phyloP scores from a whole-genome alignment of 768 basidiomycete genomes.

The Lactarius quietus region DNA sequence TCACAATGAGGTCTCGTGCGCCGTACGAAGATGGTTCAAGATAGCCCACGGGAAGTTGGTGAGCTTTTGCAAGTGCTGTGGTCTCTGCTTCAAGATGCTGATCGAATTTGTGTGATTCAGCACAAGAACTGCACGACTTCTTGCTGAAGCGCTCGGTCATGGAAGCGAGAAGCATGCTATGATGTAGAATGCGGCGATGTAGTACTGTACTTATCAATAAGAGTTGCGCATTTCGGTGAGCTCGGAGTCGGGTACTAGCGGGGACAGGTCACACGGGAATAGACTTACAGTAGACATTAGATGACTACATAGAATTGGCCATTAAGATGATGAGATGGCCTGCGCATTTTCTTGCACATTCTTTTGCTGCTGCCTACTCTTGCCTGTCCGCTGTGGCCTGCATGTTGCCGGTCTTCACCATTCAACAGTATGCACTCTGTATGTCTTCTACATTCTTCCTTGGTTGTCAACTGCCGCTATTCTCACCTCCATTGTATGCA shows the following conservation, averaged over 20 bases:
- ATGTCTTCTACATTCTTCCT: too few relatives aligned
- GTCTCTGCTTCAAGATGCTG: background rate
- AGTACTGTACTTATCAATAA: background rate
- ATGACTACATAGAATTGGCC: too few relatives aligned
- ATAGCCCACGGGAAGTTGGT: conserved; percentile 25
- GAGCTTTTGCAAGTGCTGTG: background rate
- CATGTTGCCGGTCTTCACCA: too few relatives aligned
- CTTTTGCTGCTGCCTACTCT: too few relatives aligned
- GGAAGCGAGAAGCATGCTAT: conserved; percentile 10
- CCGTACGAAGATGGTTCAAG: conserved; percentile 23
- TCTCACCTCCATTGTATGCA: too few relatives aligned
- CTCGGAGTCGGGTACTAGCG: background rate
- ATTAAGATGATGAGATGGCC: too few relatives aligned
- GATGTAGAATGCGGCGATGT: background rate
- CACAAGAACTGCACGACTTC: conserved; percentile 23
- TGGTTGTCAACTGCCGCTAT: too few relatives aligned
- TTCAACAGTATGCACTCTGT: too few relatives aligned
- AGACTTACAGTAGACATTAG: too few relatives aligned
- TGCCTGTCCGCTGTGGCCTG: too few relatives aligned
- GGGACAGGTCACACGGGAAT: background rate
- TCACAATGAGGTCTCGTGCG: too few relatives aligned
- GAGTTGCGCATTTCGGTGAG: background rate
- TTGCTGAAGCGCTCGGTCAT: background rate
- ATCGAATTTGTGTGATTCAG: background rate
- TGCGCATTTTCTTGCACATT: too few relatives aligned